Evolutionary conservation across 768 basidiomycete species (phyloP).

Genomic region (Sporobolomyces pararoseus): DNA sequence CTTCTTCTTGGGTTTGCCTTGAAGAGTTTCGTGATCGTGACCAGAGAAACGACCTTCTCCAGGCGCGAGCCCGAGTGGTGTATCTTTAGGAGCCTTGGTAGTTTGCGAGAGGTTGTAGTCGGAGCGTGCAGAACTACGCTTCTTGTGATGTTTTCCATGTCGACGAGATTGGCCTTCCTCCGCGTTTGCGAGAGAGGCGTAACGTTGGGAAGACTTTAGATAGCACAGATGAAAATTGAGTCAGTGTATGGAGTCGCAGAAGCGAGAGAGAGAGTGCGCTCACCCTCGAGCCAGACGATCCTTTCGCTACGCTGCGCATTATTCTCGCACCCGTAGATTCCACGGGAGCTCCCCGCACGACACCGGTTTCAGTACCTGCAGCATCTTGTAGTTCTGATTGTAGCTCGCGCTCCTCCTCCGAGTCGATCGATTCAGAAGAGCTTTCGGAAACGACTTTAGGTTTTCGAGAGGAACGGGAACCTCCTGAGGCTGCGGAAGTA

Average conservation of each 20-base stretch:
- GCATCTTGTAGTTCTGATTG: constrained; percentile 10
- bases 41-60: neutral
- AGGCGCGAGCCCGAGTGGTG: neutral
- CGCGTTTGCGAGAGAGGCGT: no score
- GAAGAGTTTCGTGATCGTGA: neutral
- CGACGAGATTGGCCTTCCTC: no score
- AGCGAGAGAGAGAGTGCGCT: no score
- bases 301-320: constrained; percentile 21
- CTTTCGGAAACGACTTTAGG: neutral
- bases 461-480: constrained; percentile 2
- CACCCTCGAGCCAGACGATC: no score
- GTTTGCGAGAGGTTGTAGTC: neutral
- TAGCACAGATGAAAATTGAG: no score
- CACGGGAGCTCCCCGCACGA: constrained; percentile 14
- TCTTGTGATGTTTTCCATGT: no score
- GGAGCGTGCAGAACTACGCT: neutral
- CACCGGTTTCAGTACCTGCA: constrained; percentile 23
- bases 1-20: neutral
- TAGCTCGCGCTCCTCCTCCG: constrained; percentile 28
- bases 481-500: constrained; percentile 9
- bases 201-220: no score
- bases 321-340: constrained; percentile 1
- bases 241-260: no score
- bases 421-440: constrained; percentile 20
- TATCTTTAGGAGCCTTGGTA: neutral